Evolutionary conservation across 345 rosid genomes (phyloP).

Genomic region (Angophora floribunda): DNA sequence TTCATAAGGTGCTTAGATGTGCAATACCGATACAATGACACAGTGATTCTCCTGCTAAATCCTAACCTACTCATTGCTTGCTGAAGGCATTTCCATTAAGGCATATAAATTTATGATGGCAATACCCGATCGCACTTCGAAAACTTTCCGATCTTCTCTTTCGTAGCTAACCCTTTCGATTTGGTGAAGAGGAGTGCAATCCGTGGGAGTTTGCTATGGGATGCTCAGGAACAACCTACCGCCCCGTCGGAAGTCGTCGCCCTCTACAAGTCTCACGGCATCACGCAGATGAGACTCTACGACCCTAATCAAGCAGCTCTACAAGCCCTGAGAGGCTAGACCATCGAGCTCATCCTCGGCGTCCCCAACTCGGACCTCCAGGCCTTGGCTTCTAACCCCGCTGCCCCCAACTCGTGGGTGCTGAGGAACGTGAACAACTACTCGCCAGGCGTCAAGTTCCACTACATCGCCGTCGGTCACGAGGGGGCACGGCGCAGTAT

Average conservation of each 20-base stretch:
- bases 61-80: background rate
- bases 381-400: constrained; percentile 5
- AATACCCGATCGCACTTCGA: background rate
- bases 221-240: constrained; percentile 46
- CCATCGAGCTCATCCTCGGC: constrained; percentile 25
- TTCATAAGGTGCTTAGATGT: background rate
- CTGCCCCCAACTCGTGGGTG: constrained; percentile 15
- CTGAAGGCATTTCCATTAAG: background rate
- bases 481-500: constrained; percentile 4
- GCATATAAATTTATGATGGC: background rate
- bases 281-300: constrained; percentile 30
- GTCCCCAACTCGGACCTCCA: constrained; percentile 27
- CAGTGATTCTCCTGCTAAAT: background rate
- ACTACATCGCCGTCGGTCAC: constrained; percentile 33
- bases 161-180: background rate
- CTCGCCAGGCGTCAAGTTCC: constrained; percentile 16
- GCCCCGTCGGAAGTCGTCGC: constrained; percentile 9
- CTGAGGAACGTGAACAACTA: constrained; percentile 9
- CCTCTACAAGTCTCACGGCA: constrained; percentile 21
- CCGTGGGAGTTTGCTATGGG: constrained; percentile 34
- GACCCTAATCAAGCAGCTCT: constrained; percentile 25
- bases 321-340: constrained; percentile 27
- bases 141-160: background rate
- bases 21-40: background rate
- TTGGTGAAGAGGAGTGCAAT: constrained; percentile 10